Percentiles rank a stretch among this genome's conserved stretches.
Conservation (phyloP, 2,329 filamentous ascomycete genomes). For the Cladophialophora bantiana region DNA sequence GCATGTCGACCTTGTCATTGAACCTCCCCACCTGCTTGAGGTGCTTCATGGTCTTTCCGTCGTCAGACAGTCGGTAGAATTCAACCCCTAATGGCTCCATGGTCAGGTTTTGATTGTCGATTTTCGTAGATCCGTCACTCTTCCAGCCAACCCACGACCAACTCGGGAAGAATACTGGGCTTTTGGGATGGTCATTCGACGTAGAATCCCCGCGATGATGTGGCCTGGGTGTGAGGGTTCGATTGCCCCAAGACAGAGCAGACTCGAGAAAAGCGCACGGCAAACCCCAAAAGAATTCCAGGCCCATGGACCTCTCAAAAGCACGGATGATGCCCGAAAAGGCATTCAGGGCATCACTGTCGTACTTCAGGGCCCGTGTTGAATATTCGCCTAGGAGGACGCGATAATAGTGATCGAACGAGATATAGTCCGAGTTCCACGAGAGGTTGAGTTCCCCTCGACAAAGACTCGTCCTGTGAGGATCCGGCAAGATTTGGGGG, state of each 20-base stretch:
- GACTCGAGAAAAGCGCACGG: conserved; percentile 1
- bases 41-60: neutral
- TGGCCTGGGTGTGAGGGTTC: neutral
- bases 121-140: conserved; percentile 1
- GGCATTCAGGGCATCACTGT: neutral
- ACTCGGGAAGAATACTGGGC: neutral
- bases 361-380: neutral
- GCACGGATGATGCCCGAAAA: conserved; percentile 1
- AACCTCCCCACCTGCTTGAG: neutral
- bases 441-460: neutral
- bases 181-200: neutral
- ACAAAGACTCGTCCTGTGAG: neutral
- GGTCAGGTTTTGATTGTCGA: conserved; percentile 1
- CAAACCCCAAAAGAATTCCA: neutral
- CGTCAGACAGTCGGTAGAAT: neutral
- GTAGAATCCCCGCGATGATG: neutral
- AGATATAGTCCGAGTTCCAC: neutral
- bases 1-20: neutral
- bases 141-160: conserved; percentile 3
- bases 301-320: conserved; percentile 3
- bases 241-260: neutral
- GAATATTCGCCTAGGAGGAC: conserved; percentile 3
- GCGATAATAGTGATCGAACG: conserved; percentile 3
- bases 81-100: neutral
- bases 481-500: neutral